Conservation (phyloP, 495 filamentous ascomycete species). For the Podospora pseudopauciseta region DNA sequence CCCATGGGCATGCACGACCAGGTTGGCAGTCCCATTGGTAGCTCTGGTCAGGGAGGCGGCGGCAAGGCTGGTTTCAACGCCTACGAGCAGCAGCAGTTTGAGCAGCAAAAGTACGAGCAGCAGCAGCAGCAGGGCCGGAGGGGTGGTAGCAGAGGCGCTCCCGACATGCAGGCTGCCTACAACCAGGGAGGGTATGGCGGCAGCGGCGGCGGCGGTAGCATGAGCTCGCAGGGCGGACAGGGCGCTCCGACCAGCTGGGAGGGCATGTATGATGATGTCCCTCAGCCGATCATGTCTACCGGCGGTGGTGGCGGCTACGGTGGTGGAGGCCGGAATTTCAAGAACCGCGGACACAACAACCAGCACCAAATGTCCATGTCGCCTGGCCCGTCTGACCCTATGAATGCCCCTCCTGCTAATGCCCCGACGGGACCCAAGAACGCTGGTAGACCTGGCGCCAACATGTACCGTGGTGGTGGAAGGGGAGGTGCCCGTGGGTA, state of each 20-base stretch:
- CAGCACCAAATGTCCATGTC: constrained; percentile 29
- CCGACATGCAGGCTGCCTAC: constrained; percentile 27
- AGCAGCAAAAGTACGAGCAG: constrained; percentile 83
- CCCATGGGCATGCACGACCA: constrained; percentile 10
- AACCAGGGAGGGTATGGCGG: constrained; percentile 41
- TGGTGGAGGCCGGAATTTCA: constrained; percentile 52
- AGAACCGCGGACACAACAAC: constrained; percentile 31
- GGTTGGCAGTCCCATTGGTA: constrained; percentile 5
- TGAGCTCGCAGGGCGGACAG: constrained; percentile 16
- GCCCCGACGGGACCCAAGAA: constrained; percentile 97
- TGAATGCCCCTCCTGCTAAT: constrained; percentile 76
- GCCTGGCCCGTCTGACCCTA: constrained; percentile 34
- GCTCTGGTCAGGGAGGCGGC: neutral
- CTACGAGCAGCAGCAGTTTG: constrained; percentile 66
- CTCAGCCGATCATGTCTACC: constrained; percentile 68
- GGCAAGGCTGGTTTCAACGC: constrained; percentile 27
- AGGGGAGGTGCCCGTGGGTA: constrained; percentile 67
- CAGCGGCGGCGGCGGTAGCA: constrained; percentile 18
- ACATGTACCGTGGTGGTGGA: constrained; percentile 85
- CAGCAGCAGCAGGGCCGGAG: constrained; percentile 44
- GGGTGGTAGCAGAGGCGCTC: constrained; percentile 33
- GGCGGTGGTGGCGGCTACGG: constrained; percentile 51
- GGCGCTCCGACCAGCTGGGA: constrained; percentile 80
- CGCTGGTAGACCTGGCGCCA: constrained; percentile 86
- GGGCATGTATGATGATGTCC: constrained; percentile 98